Percentiles rank a stretch among this genome's conserved stretches.
Conservation (phyloP, 2,329 filamentous ascomycete species). For the Penicillium vulpinum region DNA sequence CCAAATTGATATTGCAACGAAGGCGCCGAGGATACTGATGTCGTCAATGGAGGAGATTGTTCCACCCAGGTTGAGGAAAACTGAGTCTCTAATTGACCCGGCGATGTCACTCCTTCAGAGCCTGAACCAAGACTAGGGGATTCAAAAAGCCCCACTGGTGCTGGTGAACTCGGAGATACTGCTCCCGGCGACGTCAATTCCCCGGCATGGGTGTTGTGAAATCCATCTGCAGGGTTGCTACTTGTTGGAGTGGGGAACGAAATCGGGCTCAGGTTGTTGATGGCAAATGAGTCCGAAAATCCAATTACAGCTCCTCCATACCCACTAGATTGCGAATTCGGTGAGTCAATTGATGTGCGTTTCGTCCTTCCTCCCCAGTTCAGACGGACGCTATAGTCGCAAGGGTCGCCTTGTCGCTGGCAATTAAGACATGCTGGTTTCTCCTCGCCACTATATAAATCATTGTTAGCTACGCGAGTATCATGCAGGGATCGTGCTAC, state of each 20-base stretch:
- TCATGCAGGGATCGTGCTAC: not conserved
- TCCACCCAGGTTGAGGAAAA: constrained; percentile 25
- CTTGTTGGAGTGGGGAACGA: constrained; percentile 14
- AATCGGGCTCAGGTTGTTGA: constrained; percentile 8
- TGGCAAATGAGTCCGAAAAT: constrained; percentile 12
- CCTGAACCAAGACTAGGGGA: constrained; percentile 13
- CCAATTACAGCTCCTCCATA: constrained; percentile 22
- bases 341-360: constrained; percentile 49
- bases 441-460: constrained; percentile 64
- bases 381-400: constrained; percentile 77
- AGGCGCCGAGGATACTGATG: constrained; percentile 15
- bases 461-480: constrained; percentile 12
- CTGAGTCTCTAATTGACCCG: constrained; percentile 14
- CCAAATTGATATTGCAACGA: constrained; percentile 21
- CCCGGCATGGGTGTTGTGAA: constrained; percentile 9
- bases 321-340: constrained; percentile 30
- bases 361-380: constrained; percentile 76
- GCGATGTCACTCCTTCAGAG: constrained; percentile 13
- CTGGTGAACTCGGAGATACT: constrained; percentile 19
- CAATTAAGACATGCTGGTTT: constrained; percentile 73
- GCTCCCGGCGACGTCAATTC: constrained; percentile 16
- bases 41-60: constrained; percentile 17
- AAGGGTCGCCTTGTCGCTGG: constrained; percentile 67
- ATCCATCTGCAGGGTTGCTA: constrained; percentile 14
- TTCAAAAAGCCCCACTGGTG: constrained; percentile 15